These are phyloP conservation scores for Kregervanrija pseudodelftensis DNA, from an alignment of 805 yeast species.

Conservation along the genomic window DNA sequence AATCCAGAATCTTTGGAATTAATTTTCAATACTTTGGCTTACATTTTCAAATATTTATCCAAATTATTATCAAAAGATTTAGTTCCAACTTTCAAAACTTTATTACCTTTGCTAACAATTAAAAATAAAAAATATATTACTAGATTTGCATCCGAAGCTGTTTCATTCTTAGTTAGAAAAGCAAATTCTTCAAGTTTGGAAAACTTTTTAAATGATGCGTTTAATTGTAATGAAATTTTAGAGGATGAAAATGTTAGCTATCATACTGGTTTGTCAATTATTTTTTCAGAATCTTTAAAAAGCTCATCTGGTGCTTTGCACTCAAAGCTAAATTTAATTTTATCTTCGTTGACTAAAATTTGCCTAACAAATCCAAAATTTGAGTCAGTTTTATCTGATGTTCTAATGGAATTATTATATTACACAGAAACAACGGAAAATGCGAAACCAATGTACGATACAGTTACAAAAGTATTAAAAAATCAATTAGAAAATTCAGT, in stretches of 20 bases:
- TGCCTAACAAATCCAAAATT: conserved; percentile 19
- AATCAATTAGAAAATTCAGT: conserved; percentile 8
- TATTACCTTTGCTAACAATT: conserved; percentile 58
- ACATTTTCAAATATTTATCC: conserved; percentile 80
- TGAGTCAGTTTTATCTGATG: conserved; percentile 48
- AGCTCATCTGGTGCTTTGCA: conserved; percentile 69
- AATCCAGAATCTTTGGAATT: conserved; percentile 67
- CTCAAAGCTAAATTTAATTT: conserved; percentile 53
- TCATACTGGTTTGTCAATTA: conserved; percentile 47
- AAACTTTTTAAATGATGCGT: conserved; percentile 35
- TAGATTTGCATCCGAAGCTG: conserved; percentile 84
- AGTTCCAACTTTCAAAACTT: conserved; percentile 56
- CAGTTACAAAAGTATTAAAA: conserved; percentile 20
- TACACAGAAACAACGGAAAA: conserved; percentile 44
- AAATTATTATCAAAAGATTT: conserved; percentile 56
- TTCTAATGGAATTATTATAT: conserved; percentile 43
- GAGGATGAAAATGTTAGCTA: conserved; percentile 36
- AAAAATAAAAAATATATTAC: conserved; percentile 56
- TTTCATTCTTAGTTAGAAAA: conserved; percentile 76
- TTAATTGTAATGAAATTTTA: conserved; percentile 25
- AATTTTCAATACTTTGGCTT: conserved; percentile 80
- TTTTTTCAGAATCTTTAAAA: conserved; percentile 68
- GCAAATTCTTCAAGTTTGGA: conserved; percentile 42
- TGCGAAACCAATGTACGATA: conserved; percentile 37
- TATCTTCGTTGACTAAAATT: conserved; percentile 29